Conservation (phyloP, 2,329 filamentous ascomycete genomes). For the Hypoxylon sp. region DNA sequence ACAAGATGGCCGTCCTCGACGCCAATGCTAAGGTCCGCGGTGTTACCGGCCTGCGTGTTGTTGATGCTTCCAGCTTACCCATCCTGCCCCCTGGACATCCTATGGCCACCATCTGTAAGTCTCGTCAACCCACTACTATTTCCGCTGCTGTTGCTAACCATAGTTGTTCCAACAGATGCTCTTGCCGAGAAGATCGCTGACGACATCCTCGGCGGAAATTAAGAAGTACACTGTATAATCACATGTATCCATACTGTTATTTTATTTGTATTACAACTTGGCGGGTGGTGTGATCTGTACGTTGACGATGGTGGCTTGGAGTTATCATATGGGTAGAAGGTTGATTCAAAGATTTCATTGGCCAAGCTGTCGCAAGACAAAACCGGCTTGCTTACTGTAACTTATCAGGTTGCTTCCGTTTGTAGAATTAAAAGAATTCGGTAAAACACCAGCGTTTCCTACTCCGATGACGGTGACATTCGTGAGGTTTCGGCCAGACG, state of each 20-base stretch:
- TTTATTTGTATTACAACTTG: too few relatives aligned
- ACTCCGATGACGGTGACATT: background rate
- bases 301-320: too few relatives aligned
- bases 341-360: too few relatives aligned
- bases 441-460: background rate
- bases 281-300: too few relatives aligned
- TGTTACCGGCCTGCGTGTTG: constrained; percentile 61
- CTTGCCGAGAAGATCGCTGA: constrained; percentile 25
- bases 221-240: background rate
- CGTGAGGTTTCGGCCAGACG: background rate
- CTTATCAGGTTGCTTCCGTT: too few relatives aligned
- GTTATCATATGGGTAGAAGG: too few relatives aligned
- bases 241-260: too few relatives aligned
- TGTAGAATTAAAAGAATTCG: background rate
- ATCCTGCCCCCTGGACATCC: constrained; percentile 42
- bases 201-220: constrained; percentile 9
- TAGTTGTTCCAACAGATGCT: too few relatives aligned
- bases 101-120: constrained; percentile 37
- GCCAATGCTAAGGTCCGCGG: constrained; percentile 61
- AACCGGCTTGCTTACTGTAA: too few relatives aligned
- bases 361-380: too few relatives aligned
- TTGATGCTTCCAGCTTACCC: constrained; percentile 56
- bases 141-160: too few relatives aligned
- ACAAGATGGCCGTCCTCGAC: constrained; percentile 63
- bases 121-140: too few relatives aligned